Base-by-base conservation (phyloP, 352 stramenopile species). In the Albugo candida region DNA sequence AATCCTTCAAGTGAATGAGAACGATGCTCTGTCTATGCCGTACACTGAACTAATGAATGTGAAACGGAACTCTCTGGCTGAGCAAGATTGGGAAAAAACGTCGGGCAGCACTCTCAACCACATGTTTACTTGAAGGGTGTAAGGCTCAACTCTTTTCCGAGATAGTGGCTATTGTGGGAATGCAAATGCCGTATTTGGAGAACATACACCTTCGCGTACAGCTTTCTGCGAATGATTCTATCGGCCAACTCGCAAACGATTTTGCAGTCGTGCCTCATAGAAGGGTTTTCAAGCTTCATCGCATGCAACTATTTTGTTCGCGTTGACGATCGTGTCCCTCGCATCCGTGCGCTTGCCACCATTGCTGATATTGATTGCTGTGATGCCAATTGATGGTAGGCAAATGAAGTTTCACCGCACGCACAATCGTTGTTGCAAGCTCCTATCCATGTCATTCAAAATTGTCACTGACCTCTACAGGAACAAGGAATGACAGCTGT, bases 241-340 rank as follows among this genome's bases (percentile, higher is more conserved):
- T n/a, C n/a, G n/a, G n/a, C n/a, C n/a, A n/a, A n/a, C n/a, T n/a
- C n/a, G n/a, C n/a, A n/a, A n/a, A n/a, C 45, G 78, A 88, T 59
- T 88, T 88, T 46, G 71, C 71, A 27, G 74, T 88, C 1, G 71
- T 76, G n/a, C 36, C 36, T 14, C 78, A 82, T 55, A 67, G 70
- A 87, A 84, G 70, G 88, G 88, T 64, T 92, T 92, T 50, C 78
- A 92, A 55, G 71, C 73, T 24, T 81, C 72, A 46, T 88, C 76
- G 63, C 71, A 87, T 60, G 37, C 51, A 3, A 49, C 61, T 11
- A 59, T 88, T 16, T 48, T 92, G 18, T 76, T 76, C 17, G 65
- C 69, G 24, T 62, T 88, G 16, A 85, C 74, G 31, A 60, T 56
- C 27, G 53, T 87, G 60, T 82, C 17, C 51, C 84, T 49, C 75